These are phyloP conservation scores for Chalciporus sp. DNA, from an alignment of 1,284 basidiomycete species.

Conservation along the genomic window DNA sequence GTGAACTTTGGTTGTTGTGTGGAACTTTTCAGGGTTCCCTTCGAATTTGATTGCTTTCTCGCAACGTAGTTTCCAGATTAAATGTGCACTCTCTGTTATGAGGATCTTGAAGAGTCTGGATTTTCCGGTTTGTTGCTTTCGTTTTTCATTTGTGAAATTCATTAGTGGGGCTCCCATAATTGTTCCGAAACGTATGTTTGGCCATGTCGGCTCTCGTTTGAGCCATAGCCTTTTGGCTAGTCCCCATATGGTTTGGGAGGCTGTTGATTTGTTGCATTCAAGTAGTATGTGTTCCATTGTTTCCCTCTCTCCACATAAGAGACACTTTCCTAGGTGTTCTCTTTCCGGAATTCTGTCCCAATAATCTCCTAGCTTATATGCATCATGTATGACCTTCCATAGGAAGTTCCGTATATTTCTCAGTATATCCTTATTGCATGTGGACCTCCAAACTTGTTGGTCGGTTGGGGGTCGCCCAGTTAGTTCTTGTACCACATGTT, in stretches of 20 bases:
- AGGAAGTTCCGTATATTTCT: slow-evolving; percentile 8
- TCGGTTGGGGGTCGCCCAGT: background rate
- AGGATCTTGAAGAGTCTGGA: no score
- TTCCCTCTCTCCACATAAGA: slow-evolving; percentile 10
- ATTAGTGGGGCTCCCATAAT: no score
- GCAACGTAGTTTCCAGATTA: no score
- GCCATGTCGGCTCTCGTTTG: slow-evolving; percentile 6
- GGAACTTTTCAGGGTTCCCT: no score
- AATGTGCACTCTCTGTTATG: no score
- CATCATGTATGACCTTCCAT: slow-evolving; percentile 10
- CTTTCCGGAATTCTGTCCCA: slow-evolving; percentile 6
- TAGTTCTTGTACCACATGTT: background rate
- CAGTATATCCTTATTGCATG: background rate
- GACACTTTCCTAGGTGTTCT: slow-evolving; percentile 9
- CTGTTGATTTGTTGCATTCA: slow-evolving; percentile 11
- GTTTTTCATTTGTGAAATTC: no score
- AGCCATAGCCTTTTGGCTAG: slow-evolving; percentile 8
- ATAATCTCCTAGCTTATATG: slow-evolving; percentile 9
- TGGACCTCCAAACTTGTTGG: slow-evolving; percentile 7
- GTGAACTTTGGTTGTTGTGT: no score
- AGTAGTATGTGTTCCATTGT: slow-evolving; percentile 26
- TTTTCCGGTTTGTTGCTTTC: no score
- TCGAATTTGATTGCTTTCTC: no score
- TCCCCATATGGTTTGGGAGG: slow-evolving; percentile 14
- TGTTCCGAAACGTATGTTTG: background rate